phyloP scores from a whole-genome alignment of 148 eudicot genomes.

The Dianthus caryophyllus region DNA sequence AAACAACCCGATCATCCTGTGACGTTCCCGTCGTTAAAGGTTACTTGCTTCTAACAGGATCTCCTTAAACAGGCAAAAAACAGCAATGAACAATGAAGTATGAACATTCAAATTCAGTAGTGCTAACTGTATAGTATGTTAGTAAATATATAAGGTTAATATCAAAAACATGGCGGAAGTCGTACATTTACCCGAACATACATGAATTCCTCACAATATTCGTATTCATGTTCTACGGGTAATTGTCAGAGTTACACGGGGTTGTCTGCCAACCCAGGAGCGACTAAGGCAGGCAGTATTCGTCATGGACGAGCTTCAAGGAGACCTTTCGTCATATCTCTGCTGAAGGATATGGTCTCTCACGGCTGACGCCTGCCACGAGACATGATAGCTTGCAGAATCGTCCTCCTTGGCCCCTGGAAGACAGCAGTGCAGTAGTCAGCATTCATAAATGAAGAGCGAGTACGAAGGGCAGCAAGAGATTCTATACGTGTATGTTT shows the following conservation, averaged over 20 bases:
- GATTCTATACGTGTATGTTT: too few species aligned
- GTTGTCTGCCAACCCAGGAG: constrained; percentile 1
- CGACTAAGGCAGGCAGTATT: neutral
- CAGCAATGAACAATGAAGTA: neutral
- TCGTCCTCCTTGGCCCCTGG: constrained; percentile 94
- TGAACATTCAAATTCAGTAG: neutral
- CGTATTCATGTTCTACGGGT: neutral
- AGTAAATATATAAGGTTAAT: neutral
- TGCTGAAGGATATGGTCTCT: neutral
- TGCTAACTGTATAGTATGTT: constrained; percentile 2
- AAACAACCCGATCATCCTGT: too few species aligned
- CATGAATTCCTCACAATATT: constrained; percentile 7
- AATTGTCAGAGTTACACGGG: neutral
- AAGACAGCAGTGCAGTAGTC: constrained; percentile 11
- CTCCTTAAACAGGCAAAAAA: too few species aligned
- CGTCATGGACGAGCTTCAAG: neutral
- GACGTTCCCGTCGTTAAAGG: too few species aligned
- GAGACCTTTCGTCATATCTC: constrained; percentile 2
- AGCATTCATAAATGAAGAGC: neutral
- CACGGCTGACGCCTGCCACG: constrained; percentile 40
- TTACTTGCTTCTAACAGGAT: too few species aligned
- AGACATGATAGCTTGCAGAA: constrained; percentile 52
- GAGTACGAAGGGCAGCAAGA: neutral
- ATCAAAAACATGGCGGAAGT: constrained; percentile 17
- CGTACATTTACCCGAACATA: constrained; percentile 8